Base-by-base conservation (phyloP, 352 stramenopile genomes). In the Phytophthora vignae region DNA sequence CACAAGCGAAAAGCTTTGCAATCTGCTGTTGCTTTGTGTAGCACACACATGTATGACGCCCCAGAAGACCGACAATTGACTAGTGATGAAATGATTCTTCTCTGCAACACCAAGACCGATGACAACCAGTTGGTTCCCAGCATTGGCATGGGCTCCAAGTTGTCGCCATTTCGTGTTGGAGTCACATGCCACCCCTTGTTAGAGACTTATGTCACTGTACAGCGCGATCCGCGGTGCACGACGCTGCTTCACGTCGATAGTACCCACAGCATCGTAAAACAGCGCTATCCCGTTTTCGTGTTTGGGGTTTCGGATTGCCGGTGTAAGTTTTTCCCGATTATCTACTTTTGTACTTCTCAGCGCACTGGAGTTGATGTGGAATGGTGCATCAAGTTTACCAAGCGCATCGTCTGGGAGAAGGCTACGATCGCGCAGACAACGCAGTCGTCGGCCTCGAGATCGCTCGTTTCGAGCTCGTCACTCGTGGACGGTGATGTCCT, bases 171-270 rank as follows among this genome's bases (percentile, higher is more conserved):
- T 1, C 46, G 29, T 17, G 19, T 65, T 38, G 46, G 59, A 7
- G 14, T 57, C 31, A 57, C 48, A 21, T 52, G 46, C 19, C 49
- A 58, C 29, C 4, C 29, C 15, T 14, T 65, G 11, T 33, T 65
- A 10, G 59, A 52, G 14, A 31, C 11, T 4, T 65, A 65, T 4
- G 27, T 57, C 25, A 27, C n/a, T n/a, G 33, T 65, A 25, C 58
- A 65, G 8, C 19, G 14, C 5, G 58, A 65, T 15, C 46, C 19
- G 4, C 46, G 29, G 8, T 65, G 58, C 9, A 50, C 48, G n/a
- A 57, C 29, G 2, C 15, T 50, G 15, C 19, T 65, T 36, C 58
- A 65, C 22, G 52, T 65, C 17, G 58, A 65, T 12, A 57, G 58
- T 5, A 58, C 59, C 7, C 59, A 65, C 22, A 52, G 29, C 17